Evolutionary conservation across 495 filamentous ascomycete genomes (phyloP), one percentile per base, ranked within the genome.

Genomic region (Aspergillus wentii): DNA sequence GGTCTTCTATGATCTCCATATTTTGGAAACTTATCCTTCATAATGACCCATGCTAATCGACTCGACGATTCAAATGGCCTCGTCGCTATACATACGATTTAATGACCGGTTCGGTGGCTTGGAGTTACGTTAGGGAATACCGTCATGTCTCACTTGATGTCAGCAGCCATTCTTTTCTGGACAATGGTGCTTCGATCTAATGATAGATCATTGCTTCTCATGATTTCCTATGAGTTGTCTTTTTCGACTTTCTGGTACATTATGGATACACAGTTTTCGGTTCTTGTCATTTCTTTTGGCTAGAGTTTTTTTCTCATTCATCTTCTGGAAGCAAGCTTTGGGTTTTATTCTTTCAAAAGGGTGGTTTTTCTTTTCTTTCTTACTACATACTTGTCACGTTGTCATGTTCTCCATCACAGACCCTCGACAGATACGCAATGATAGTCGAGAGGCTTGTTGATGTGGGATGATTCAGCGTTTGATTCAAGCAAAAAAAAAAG

Each of bases 1-100:
- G 66, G 64, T 30, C 60, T 73, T 27, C 38, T 72, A 51, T 72
- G 59, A 62, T 35, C 17, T 23, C 21, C 20, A 29, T 18, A 23
- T 14, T 27, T 20, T 17, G 23, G 18, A 35, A 34, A 11, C 35
- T 11, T 22, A 18, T 23, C 44, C 20, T 31, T 38, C 40, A 42
- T 48, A 39, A 44, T 49, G 11, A 4, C 26, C 26, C 26, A 4
- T 29, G 10, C 10, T 29, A 29, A n/a, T 46, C 44, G 37, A 42
- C 30, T 42, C 47, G 48, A 55, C 41, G 51, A 46, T 26, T 46
- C 38, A 32, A n/a, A 46, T 40, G 41, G 44, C 40, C 39, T 47
- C 32, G 43, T 43, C 37, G 46, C 40, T 36, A 14, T 44, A 45
- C 37, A 50, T 49, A 55, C 44, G 52, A 55, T 44, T 51, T 51